Percentiles rank a stretch among this genome's conserved stretches.
Evolutionary conservation across 306 rosid species (phyloP).

Genomic region (Arachis hypogaea): DNA sequence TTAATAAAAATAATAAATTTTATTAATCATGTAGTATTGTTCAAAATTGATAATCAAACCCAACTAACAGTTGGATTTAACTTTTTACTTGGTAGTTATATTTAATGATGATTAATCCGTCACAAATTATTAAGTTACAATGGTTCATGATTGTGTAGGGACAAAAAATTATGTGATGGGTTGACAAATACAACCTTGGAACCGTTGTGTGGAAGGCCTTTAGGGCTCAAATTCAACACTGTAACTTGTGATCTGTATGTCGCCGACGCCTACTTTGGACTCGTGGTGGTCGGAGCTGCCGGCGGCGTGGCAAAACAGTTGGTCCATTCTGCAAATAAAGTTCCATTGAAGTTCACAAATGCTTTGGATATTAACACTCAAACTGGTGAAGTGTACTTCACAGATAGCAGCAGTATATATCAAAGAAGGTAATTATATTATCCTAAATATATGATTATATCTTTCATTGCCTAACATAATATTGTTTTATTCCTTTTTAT

Average conservation of each 20-base stretch:
- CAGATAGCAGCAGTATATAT: conserved; percentile 57
- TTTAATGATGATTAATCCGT: too few relatives aligned
- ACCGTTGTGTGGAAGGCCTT: conserved; percentile 64
- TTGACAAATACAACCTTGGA: conserved; percentile 38
- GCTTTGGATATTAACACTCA: conserved; percentile 54
- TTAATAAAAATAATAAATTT: too few relatives aligned
- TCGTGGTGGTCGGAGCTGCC: conserved; percentile 38
- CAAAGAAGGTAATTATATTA: conserved; percentile 54
- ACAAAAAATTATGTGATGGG: conserved; percentile 50
- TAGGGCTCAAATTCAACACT: conserved; percentile 47
- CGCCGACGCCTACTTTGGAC: conserved; percentile 63
- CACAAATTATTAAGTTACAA: too few relatives aligned
- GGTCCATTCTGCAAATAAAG: conserved; percentile 47
- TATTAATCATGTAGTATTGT: too few relatives aligned
- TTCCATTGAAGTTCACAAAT: conserved; percentile 54
- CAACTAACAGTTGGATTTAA: too few relatives aligned
- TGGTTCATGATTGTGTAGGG: conserved; percentile 32
- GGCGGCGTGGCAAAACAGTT: conserved; percentile 56
- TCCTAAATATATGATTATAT: not conserved
- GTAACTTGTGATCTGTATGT: conserved; percentile 35
- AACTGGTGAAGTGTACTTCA: conserved; percentile 59
- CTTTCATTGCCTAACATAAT: not conserved
- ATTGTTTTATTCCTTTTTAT: not conserved
- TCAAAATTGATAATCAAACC: too few relatives aligned
- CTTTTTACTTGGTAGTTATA: too few relatives aligned